phyloP scores from a whole-genome alignment of 2,329 filamentous ascomycete species.

The Trichoderma sp. region DNA sequence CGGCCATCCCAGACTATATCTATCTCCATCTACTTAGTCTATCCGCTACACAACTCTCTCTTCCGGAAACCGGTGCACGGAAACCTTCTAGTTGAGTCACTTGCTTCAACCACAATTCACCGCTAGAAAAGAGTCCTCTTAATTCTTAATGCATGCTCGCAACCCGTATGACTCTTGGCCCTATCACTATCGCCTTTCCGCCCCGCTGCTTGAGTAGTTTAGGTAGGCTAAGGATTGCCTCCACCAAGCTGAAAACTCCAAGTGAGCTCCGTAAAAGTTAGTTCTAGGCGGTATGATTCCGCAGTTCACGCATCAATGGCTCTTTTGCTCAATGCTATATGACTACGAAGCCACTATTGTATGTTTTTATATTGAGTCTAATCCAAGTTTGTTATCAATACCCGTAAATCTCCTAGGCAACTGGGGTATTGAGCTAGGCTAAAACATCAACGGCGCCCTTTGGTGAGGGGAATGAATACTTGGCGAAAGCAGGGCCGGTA shows the following conservation, averaged over 20 bases:
- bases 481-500: background rate
- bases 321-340: background rate
- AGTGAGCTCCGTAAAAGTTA: background rate
- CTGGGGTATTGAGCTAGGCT: background rate
- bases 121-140: background rate
- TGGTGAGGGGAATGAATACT: slow-evolving; percentile 1
- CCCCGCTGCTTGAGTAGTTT: background rate
- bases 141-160: background rate
- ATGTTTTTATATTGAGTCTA: background rate
- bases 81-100: background rate
- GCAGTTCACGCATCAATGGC: background rate
- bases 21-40: background rate
- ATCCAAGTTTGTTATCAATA: background rate
- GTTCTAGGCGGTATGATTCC: background rate
- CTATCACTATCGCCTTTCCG: background rate
- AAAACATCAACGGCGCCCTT: slow-evolving; percentile 14
- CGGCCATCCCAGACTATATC: background rate
- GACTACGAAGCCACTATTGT: background rate
- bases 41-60: background rate
- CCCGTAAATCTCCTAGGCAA: background rate
- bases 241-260: background rate
- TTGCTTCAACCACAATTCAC: background rate
- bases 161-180: background rate
- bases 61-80: slow-evolving; percentile 3
- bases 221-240: background rate